Base-by-base conservation (phyloP, 257 asterid species). In the Scutellaria minor region DNA sequence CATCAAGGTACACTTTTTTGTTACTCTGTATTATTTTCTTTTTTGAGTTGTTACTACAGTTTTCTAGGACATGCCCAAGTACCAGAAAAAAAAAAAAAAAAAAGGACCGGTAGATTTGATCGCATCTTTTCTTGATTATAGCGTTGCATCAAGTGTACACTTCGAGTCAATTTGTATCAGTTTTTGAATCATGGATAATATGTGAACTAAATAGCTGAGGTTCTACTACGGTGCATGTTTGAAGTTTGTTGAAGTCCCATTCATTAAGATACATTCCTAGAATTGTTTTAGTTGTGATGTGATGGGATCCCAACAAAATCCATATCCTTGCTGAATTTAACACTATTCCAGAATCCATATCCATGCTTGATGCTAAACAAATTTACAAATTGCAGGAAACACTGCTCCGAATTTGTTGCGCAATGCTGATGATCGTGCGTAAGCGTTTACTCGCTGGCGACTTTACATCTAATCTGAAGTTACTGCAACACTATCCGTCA, bases 381-480 rank as follows among this genome's bases (percentile, higher is more conserved):
- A 48, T 59, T 41, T 5, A 41, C 47, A 12, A 46, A 48, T 70
- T 86, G 81, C 90, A 93, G 98, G 98, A 91, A 75, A 91, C 95
- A 0, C 83, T 93, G 47, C 96, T 91, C 24, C 86, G 97, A 18
- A 73, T 93, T 44, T 93, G 97, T 82, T 93, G 98, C 41, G 96
- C 98, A 5, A 93, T 89, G 98, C 85, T 93, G 76, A 82, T 93
- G 46, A 89, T 88, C n/a, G 94, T 93, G 15, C 79, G 97, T 71
- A 91, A 85, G 87, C 94, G 96, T 27, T 80, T 93, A 70, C 96
- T 93, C 66, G 98, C 96, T 39, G 98, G 97, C 5, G 98, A 93
- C 78, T 93, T 93, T 79, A 93, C 97, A 39, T 83, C 96, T 45
- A 93, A 93, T 85, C 85, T 93, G 71, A 89, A 91, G 86, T 81